Base-by-base conservation (phyloP, 2,329 filamentous ascomycete genomes). In the Incumbomyces delicatus region DNA sequence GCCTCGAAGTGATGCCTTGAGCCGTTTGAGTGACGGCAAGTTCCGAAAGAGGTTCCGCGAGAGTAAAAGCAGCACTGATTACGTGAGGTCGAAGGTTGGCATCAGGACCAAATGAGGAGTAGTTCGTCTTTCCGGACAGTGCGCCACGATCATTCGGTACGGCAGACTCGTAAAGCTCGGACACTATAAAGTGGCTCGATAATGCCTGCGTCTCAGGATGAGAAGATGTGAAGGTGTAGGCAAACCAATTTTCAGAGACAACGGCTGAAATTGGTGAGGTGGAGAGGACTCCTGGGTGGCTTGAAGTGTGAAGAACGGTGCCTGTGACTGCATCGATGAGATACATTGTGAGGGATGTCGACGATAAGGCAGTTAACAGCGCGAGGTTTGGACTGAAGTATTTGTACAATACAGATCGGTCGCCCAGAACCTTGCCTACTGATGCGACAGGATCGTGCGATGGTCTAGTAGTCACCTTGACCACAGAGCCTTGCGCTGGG, bases 361-460 rank as follows among this genome's bases (percentile, higher is more conserved):
- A 75, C 30, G 83, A 74, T 2, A 81, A 68, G 1, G 85, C 74
- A 1, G 85, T 85, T 38, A 95, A 73, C 1, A 96, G 75, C 2
- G 88, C 73, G 6, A 87, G 76, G 65, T 94, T 95, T 0, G 86
- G 80, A 67, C 94, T 95, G 34, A 98, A 70, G 62, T 96, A 96
- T 68, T 98, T 98, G 78, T 98, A 98, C 53, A 90, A 77, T 40
- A 98, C 92, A n/a, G 81, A 82, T 36, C 92, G 80, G 60, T 98
- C 85, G 20, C 88, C 89, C 17, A 98, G 77, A 1, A 96, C 92
- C 49, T 87, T 87, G 8, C 92, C 92, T 57, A 98, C 95, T 1
- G 92, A 96, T 2, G 92, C 90, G 40, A 96, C 81, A 0, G 87
- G 87, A 57, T 98, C 89, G 53, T 90, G 83, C 2, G 76, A 61